These are phyloP conservation scores for Ilyonectria mors-panacis DNA, from an alignment of 2,329 filamentous ascomycete genomes.

Conservation along the genomic window DNA sequence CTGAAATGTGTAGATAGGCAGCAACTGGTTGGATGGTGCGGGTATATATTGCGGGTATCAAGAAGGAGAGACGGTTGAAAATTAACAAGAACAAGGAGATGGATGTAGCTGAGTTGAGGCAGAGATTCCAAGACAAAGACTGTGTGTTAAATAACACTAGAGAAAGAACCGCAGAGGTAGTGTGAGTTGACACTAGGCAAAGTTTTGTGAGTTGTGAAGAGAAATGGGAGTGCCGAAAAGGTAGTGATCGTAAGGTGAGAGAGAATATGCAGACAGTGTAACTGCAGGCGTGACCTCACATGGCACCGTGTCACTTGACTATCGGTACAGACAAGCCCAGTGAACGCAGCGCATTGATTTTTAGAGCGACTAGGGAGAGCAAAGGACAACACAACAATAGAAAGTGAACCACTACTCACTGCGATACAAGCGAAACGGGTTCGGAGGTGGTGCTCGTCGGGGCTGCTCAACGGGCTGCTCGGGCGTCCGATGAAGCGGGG, in stretches of 20 bases:
- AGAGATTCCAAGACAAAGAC: background rate
- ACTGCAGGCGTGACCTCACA: slow-evolving; percentile 26
- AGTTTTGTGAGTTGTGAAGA: background rate
- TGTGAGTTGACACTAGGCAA: background rate
- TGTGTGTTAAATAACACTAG: background rate
- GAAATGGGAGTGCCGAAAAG: background rate
- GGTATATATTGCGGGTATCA: background rate
- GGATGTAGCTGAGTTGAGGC: background rate
- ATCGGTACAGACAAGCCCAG: background rate
- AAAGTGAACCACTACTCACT: slow-evolving; percentile 48
- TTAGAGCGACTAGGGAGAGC: background rate
- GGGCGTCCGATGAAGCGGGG: slow-evolving; percentile 44
- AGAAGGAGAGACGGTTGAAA: background rate
- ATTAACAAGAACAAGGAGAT: background rate
- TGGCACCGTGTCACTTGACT: slow-evolving; percentile 20
- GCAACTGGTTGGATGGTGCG: background rate
- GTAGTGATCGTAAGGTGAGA: slow-evolving; percentile 12
- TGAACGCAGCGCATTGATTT: background rate
- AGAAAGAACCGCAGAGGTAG: background rate
- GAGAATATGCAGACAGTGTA: slow-evolving; percentile 15
- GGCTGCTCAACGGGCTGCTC: slow-evolving; percentile 46
- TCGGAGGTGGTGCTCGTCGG: slow-evolving; percentile 50
- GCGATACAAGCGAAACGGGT: slow-evolving; percentile 56
- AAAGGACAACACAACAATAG: background rate
- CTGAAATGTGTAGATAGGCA: background rate